A percentile compares a stretch with the other conserved stretches of the same genome.
Evolutionary conservation across 768 basidiomycete genomes (phyloP).

Genomic region (Lactifluus subvellereus): DNA sequence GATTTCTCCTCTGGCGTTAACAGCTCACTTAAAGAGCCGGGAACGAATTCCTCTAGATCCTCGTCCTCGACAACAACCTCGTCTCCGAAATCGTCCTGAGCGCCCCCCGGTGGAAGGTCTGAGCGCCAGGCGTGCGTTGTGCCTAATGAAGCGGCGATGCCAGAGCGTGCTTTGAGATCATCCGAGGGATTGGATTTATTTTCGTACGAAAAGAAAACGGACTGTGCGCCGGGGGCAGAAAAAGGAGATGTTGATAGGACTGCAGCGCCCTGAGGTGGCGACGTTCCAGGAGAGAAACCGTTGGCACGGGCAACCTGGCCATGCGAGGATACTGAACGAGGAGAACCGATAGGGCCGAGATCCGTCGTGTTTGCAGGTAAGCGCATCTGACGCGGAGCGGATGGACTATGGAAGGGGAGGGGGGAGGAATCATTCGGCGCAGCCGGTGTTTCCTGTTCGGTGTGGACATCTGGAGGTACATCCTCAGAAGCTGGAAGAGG

Average conservation of each 20-base stretch:
- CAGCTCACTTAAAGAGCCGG: slow-evolving; percentile 81
- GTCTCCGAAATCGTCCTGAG: slow-evolving; percentile 17
- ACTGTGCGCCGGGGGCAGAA: slow-evolving; percentile 64
- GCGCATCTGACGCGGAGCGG: slow-evolving; percentile 45
- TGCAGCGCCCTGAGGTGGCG: slow-evolving; percentile 40
- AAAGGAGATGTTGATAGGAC: slow-evolving; percentile 64
- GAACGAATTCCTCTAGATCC: slow-evolving; percentile 85
- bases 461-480: neutral
- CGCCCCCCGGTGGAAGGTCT: slow-evolving; percentile 18
- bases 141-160: slow-evolving; percentile 61
- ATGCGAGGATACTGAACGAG: slow-evolving; percentile 39
- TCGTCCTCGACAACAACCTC: slow-evolving; percentile 57
- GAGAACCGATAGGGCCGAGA: slow-evolving; percentile 81
- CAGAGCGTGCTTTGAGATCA: slow-evolving; percentile 40
- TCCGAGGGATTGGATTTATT: slow-evolving; percentile 26
- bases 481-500: slow-evolving; percentile 13
- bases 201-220: slow-evolving; percentile 43
- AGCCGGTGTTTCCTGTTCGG: slow-evolving; percentile 11
- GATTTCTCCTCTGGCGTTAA: slow-evolving; percentile 84
- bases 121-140: slow-evolving; percentile 43
- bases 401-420: slow-evolving; percentile 47
- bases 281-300: slow-evolving; percentile 53
- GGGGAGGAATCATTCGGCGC: slow-evolving; percentile 32
- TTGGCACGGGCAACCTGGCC: slow-evolving; percentile 36
- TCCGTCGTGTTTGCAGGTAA: slow-evolving; percentile 41